phyloP scores from a whole-genome alignment of 2,329 filamentous ascomycete species.

The Aspergillus sp. region DNA sequence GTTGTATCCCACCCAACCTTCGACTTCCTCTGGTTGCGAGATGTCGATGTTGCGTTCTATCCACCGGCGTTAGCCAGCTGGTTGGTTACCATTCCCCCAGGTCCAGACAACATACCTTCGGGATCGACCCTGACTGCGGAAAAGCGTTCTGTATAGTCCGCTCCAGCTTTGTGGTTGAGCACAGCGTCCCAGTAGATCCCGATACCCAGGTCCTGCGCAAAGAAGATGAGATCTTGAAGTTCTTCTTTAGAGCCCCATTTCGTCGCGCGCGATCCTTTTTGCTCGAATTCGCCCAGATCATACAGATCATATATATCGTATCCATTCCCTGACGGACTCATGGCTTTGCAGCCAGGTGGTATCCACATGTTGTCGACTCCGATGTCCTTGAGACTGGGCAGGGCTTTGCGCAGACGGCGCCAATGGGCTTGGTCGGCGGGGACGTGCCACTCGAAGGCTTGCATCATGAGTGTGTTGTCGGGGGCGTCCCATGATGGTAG shows the following conservation, averaged over 20 bases:
- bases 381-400: constrained; percentile 49
- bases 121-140: constrained; percentile 56
- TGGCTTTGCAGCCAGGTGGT: constrained; percentile 63
- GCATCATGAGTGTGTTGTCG: constrained; percentile 49
- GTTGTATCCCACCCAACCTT: constrained; percentile 60
- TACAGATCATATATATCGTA: constrained; percentile 65
- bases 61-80: not conserved
- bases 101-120: constrained; percentile 24
- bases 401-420: constrained; percentile 45
- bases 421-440: constrained; percentile 55
- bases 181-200: constrained; percentile 62
- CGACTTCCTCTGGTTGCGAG: constrained; percentile 52
- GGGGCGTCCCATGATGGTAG: constrained; percentile 23
- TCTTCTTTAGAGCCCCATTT: constrained; percentile 64
- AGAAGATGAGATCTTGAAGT: constrained; percentile 44
- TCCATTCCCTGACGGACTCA: constrained; percentile 54
- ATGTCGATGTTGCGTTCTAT: constrained; percentile 49
- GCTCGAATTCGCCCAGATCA: constrained; percentile 63
- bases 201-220: constrained; percentile 47
- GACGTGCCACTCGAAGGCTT: constrained; percentile 66
- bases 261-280: constrained; percentile 54
- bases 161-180: constrained; percentile 63
- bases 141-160: constrained; percentile 57
- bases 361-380: constrained; percentile 60
- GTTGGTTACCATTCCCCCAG: not conserved